Conservation (phyloP, 2,329 filamentous ascomycete genomes). For the Arthrobotrys iridis region DNA sequence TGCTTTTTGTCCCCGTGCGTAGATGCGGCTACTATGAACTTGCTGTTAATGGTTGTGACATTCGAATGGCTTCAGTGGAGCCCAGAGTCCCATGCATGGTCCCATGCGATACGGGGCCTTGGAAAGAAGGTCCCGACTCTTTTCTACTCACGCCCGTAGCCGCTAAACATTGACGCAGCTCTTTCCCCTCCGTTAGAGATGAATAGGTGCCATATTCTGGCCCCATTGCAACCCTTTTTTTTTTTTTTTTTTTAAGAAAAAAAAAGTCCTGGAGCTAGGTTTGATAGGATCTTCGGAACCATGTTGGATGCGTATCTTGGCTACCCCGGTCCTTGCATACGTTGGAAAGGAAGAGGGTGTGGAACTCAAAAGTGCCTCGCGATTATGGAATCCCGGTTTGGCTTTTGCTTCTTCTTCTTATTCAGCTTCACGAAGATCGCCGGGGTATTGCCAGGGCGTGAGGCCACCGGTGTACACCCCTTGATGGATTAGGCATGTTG, state of each 20-base stretch:
- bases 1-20: conserved; percentile 41
- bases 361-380: conserved; percentile 40
- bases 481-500: background rate
- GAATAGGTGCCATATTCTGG: conserved; percentile 29
- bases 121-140: conserved; percentile 21
- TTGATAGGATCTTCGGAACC: conserved; percentile 40
- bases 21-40: conserved; percentile 39
- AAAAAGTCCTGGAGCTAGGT: conserved; percentile 9
- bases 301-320: conserved; percentile 30
- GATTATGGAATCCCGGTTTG: conserved; percentile 8
- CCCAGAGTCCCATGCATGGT: conserved; percentile 23
- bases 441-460: conserved; percentile 12
- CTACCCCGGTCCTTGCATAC: conserved; percentile 23
- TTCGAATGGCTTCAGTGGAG: conserved; percentile 26
- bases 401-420: conserved; percentile 44
- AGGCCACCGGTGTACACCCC: conserved; percentile 17
- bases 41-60: conserved; percentile 7
- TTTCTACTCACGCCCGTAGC: conserved; percentile 34
- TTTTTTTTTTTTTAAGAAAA: background rate
- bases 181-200: background rate
- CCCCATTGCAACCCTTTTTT: conserved; percentile 48
- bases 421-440: background rate
- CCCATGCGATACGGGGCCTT: conserved; percentile 27
- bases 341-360: conserved; percentile 30
- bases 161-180: conserved; percentile 48